Percentiles rank a stretch among this genome's conserved stretches.
Evolutionary conservation across 2,329 filamentous ascomycete species (phyloP).

Genomic region (Zasmidium citrigriseum): DNA sequence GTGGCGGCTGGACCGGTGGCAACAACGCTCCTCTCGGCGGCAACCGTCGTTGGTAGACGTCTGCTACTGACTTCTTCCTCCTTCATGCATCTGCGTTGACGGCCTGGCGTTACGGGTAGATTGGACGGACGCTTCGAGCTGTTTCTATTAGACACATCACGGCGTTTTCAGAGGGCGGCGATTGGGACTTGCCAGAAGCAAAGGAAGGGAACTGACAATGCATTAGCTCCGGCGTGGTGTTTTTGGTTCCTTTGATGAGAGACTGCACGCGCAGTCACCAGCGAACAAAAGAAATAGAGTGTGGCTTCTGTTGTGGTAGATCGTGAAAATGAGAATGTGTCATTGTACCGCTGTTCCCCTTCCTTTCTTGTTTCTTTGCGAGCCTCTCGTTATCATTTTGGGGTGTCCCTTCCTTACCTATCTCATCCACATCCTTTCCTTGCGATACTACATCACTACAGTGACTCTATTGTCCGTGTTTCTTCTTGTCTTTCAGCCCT

Average conservation of each 20-base stretch:
- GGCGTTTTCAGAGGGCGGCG: constrained; percentile 5
- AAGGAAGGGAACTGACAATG: constrained; percentile 3
- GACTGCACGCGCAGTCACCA: constrained; percentile 7
- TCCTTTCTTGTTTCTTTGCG: neutral
- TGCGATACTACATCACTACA: too few relatives aligned
- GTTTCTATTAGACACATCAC: neutral
- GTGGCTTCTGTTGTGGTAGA: neutral
- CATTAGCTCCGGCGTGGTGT: constrained; percentile 13
- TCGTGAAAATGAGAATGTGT: neutral
- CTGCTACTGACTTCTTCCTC: constrained; percentile 1
- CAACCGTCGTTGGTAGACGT: constrained; percentile 54
- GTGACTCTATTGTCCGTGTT: too few relatives aligned
- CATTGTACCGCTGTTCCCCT: neutral
- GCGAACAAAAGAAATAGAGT: constrained; percentile 1
- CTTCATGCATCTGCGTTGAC: constrained; percentile 18
- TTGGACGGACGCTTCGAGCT: constrained; percentile 2
- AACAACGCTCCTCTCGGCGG: constrained; percentile 61
- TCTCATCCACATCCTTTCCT: too few relatives aligned
- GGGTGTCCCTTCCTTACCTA: too few relatives aligned
- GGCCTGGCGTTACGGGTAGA: constrained; percentile 24
- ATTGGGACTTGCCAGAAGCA: neutral
- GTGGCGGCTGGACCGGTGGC: constrained; percentile 53
- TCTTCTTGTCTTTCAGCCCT: too few relatives aligned
- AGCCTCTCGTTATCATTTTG: too few relatives aligned
- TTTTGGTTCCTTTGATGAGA: neutral